phyloP scores from a whole-genome alignment of 2,329 filamentous ascomycete species.

The Ophiostoma himal-ulmi region DNA sequence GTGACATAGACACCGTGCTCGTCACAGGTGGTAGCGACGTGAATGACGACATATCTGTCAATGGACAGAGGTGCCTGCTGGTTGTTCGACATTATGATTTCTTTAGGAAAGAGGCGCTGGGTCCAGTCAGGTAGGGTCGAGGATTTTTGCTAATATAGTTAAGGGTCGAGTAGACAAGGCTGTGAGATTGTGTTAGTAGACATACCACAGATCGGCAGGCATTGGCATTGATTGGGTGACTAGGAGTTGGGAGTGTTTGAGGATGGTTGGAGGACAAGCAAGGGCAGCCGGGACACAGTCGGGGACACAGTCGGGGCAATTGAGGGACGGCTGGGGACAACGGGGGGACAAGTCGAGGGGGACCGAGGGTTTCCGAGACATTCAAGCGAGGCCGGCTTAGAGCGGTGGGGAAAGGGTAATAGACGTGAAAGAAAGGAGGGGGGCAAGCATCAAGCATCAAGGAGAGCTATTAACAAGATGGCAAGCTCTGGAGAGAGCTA shows the following conservation, averaged over 20 bases:
- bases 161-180: background rate
- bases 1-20: constrained; percentile 99
- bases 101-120: background rate
- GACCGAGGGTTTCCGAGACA: background rate
- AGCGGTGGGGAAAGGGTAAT: constrained; percentile 12
- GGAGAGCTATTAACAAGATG: background rate
- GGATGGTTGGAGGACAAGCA: background rate
- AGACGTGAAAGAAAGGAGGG: background rate
- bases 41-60: constrained; percentile 96
- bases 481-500: background rate
- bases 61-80: constrained; percentile 59
- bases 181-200: constrained; percentile 5
- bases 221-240: background rate
- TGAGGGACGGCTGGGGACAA: background rate
- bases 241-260: background rate
- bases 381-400: constrained; percentile 7
- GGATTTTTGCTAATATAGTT: background rate
- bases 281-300: background rate
- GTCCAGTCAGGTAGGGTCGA: background rate
- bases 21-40: constrained; percentile 97
- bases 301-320: background rate
- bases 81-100: constrained; percentile 37
- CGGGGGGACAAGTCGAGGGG: background rate
- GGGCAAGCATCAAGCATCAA: background rate
- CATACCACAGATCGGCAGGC: background rate